These are phyloP conservation scores for Petunia axillaris DNA, from an alignment of 257 asterid genomes.

Conservation along the genomic window DNA sequence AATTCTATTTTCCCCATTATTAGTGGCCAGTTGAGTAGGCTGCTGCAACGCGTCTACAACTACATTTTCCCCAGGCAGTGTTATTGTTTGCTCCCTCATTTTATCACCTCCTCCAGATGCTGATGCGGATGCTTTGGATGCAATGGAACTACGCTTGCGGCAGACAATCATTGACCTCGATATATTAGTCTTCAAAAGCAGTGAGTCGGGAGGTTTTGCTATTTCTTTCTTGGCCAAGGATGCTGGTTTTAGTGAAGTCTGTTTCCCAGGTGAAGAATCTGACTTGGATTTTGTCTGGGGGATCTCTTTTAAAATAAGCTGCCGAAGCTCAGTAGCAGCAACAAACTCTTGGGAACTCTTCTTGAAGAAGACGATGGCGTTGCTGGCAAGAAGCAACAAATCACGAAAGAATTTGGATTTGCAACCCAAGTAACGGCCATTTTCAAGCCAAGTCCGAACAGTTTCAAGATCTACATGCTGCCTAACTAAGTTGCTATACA, in stretches of 20 bases:
- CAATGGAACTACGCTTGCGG: conserved; percentile 74
- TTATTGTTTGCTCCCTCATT: conserved; percentile 45
- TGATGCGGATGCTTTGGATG: conserved; percentile 54
- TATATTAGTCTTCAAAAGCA: conserved; percentile 57
- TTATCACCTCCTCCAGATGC: conserved; percentile 55
- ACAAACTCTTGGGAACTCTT: conserved; percentile 49
- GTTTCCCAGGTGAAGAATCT: conserved; percentile 58
- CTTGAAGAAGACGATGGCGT: conserved; percentile 64
- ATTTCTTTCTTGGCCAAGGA: conserved; percentile 52
- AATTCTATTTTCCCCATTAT: conserved; percentile 58
- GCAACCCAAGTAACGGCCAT: conserved; percentile 55
- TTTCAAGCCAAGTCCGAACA: conserved; percentile 52
- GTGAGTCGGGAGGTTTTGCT: conserved; percentile 46
- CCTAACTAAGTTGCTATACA: conserved; percentile 49
- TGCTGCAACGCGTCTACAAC: conserved; percentile 28
- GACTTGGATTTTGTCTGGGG: conserved; percentile 45
- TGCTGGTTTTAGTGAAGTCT: conserved; percentile 48
- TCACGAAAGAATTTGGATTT: conserved; percentile 65
- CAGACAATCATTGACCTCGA: conserved; percentile 62
- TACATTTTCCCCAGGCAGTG: conserved; percentile 37
- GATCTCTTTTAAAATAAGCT: conserved; percentile 47
- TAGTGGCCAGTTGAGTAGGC: conserved; percentile 35
- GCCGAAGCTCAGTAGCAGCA: conserved; percentile 58
- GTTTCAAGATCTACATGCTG: conserved; percentile 62
- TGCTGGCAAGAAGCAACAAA: conserved; percentile 64